Conservation (phyloP, 2,329 filamentous ascomycete genomes). For the Rhexocercosporidium sp. region DNA sequence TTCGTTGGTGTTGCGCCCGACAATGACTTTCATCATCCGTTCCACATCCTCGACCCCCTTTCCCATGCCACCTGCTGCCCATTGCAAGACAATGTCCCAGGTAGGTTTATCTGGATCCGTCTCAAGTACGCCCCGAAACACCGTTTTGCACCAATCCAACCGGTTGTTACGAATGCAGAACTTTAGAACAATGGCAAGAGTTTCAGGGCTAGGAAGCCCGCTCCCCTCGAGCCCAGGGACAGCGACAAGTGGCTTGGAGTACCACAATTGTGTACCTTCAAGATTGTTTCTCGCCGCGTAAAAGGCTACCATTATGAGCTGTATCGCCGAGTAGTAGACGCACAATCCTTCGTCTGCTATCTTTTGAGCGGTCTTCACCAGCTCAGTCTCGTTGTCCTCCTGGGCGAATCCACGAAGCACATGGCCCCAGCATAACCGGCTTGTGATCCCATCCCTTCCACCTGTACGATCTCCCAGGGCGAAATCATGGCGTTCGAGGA, state of each 20-base stretch:
- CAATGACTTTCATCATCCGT: slow-evolving; percentile 73
- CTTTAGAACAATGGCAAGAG: slow-evolving; percentile 61
- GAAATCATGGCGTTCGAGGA: slow-evolving; percentile 14
- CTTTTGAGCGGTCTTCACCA: slow-evolving; percentile 60
- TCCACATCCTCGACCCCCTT: slow-evolving; percentile 74
- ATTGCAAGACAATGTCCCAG: slow-evolving; percentile 78
- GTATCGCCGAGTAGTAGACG: slow-evolving; percentile 50
- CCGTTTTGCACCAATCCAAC: slow-evolving; percentile 63
- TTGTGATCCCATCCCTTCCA: slow-evolving; percentile 25
- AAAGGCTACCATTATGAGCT: slow-evolving; percentile 63
- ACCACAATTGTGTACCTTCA: slow-evolving; percentile 71
- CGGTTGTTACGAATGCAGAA: slow-evolving; percentile 66
- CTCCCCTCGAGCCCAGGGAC: slow-evolving; percentile 12
- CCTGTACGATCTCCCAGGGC: neutral
- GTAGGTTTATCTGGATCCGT: slow-evolving; percentile 55
- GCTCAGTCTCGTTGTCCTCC: slow-evolving; percentile 62
- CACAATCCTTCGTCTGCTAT: slow-evolving; percentile 54
- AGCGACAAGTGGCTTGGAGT: slow-evolving; percentile 50
- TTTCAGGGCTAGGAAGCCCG: slow-evolving; percentile 32
- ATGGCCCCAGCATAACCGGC: slow-evolving; percentile 50
- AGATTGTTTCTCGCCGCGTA: slow-evolving; percentile 64
- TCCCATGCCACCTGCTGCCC: slow-evolving; percentile 72
- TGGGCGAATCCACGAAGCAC: slow-evolving; percentile 66
- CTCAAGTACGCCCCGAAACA: slow-evolving; percentile 56
- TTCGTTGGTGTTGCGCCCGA: slow-evolving; percentile 53